A percentile compares a stretch with the other conserved stretches of the same genome.
Conservation (phyloP, 2,329 filamentous ascomycete genomes). For the Ambrosiella beaveri region DNA sequence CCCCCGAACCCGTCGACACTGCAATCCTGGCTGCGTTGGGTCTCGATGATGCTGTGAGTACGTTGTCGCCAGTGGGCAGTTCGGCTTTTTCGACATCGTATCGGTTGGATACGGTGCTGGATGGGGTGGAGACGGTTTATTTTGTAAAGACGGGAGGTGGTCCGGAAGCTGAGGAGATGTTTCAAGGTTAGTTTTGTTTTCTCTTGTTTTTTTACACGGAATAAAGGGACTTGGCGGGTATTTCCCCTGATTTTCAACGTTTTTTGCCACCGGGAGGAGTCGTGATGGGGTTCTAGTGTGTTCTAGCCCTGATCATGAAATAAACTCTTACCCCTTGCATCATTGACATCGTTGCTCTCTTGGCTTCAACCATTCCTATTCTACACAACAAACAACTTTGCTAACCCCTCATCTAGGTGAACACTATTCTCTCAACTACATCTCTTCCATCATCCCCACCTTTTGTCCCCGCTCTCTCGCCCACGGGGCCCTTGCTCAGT, state of each 20-base stretch:
- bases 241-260: too few relatives aligned
- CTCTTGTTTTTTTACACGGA: background rate
- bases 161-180: slow-evolving; percentile 47
- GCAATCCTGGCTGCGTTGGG: slow-evolving; percentile 43
- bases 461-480: slow-evolving; percentile 64
- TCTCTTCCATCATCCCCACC: slow-evolving; percentile 51
- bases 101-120: slow-evolving; percentile 30
- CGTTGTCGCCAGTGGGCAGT: slow-evolving; percentile 42
- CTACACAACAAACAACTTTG: background rate
- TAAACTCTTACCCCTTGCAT: too few relatives aligned
- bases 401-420: slow-evolving; percentile 38
- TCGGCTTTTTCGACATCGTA: slow-evolving; percentile 54
- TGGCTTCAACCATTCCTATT: background rate
- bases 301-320: too few relatives aligned
- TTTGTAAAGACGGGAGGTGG: slow-evolving; percentile 59
- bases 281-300: too few relatives aligned
- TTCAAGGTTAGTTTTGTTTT: slow-evolving; percentile 32
- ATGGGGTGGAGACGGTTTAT: slow-evolving; percentile 36
- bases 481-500: slow-evolving; percentile 42
- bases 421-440: slow-evolving; percentile 66
- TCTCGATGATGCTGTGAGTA: slow-evolving; percentile 36
- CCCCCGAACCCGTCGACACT: slow-evolving; percentile 32
- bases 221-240: background rate
- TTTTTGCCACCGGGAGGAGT: too few relatives aligned
- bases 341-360: too few relatives aligned